Conservation (phyloP, 2,329 filamentous ascomycete genomes). For the Cercospora beticola region DNA sequence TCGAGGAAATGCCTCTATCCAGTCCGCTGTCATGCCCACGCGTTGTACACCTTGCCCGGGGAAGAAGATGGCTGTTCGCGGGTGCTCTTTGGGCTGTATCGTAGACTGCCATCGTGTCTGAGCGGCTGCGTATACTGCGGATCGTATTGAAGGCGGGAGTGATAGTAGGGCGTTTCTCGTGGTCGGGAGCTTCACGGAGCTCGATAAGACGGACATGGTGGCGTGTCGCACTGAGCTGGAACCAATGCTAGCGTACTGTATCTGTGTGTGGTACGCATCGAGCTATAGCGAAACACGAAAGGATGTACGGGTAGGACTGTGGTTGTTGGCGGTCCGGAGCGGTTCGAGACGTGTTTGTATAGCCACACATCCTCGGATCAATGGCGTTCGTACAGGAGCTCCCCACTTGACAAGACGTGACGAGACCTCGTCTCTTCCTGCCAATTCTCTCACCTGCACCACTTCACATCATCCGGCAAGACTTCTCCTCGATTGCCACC, state of each 20-base stretch:
- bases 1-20: slow-evolving; percentile 80
- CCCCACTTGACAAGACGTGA: neutral
- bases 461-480: neutral
- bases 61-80: slow-evolving; percentile 42
- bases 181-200: slow-evolving; percentile 6
- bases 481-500: neutral
- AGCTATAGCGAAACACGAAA: neutral
- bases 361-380: slow-evolving; percentile 1
- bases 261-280: neutral
- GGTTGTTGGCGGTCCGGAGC: neutral
- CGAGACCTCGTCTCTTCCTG: neutral
- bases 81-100: slow-evolving; percentile 26
- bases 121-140: slow-evolving; percentile 27
- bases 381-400: neutral
- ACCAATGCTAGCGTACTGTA: neutral
- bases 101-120: slow-evolving; percentile 30
- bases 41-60: slow-evolving; percentile 42
- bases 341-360: neutral
- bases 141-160: slow-evolving; percentile 32
- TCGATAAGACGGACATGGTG: slow-evolving; percentile 4
- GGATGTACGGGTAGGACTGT: neutral
- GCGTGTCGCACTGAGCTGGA: neutral
- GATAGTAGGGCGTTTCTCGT: slow-evolving; percentile 26
- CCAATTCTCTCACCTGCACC: neutral
- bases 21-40: slow-evolving; percentile 55